A percentile compares a stretch with the other conserved stretches of the same genome.
These are phyloP conservation scores for Fusarium sp. DNA, from an alignment of 2,329 filamentous ascomycete genomes.

Conservation along the genomic window DNA sequence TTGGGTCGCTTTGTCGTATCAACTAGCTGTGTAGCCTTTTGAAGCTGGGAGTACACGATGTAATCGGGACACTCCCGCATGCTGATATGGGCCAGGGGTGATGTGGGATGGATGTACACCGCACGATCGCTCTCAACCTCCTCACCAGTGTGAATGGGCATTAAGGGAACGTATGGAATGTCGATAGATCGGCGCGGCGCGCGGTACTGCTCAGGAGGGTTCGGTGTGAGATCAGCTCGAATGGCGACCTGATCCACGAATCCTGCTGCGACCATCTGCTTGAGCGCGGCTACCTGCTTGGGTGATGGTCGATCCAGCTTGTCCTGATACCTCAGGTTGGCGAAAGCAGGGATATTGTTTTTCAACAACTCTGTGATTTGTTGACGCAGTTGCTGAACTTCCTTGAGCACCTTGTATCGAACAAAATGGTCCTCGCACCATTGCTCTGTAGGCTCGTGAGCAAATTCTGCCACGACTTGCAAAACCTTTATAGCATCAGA, in stretches of 20 bases:
- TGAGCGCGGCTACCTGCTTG: constrained; percentile 81
- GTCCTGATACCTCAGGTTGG: constrained; percentile 65
- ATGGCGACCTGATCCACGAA: constrained; percentile 97
- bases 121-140: constrained; percentile 67
- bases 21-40: constrained; percentile 68
- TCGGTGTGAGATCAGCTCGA: constrained; percentile 84
- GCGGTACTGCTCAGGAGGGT: constrained; percentile 72
- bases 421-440: constrained; percentile 90
- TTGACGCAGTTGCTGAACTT: constrained; percentile 82
- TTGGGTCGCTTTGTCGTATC: constrained; percentile 69
- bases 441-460: constrained; percentile 74
- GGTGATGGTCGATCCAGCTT: constrained; percentile 69
- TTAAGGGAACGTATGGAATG: constrained; percentile 88
- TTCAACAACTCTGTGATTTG: constrained; percentile 87
- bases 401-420: constrained; percentile 85
- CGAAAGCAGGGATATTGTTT: constrained; percentile 76
- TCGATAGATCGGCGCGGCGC: constrained; percentile 89
- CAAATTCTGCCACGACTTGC: constrained; percentile 88
- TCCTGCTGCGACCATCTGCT: constrained; percentile 90
- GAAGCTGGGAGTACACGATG: constrained; percentile 87
- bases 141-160: constrained; percentile 67
- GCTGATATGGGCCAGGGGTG: constrained; percentile 77
- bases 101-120: constrained; percentile 90
- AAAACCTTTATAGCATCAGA: constrained; percentile 92
- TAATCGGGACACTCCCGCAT: constrained; percentile 84